Conservation (phyloP, 2,329 filamentous ascomycete species). For the Aspergillus pseudoterreus region DNA sequence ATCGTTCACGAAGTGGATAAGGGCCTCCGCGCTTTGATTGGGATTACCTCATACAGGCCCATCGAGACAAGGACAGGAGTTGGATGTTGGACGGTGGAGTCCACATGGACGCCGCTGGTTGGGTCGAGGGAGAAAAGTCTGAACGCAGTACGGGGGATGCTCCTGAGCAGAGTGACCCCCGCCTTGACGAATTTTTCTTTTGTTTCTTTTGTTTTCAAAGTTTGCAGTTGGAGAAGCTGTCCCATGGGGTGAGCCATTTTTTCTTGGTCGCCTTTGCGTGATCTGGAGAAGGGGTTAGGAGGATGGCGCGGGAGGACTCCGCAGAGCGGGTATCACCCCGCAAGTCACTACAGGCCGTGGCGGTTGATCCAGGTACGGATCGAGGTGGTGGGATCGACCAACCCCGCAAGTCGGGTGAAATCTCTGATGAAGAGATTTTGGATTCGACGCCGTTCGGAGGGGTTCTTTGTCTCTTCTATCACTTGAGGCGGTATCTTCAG, state of each 20-base stretch:
- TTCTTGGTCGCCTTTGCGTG: too few relatives aligned
- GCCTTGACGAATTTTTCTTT: background rate
- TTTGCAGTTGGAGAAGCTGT: too few relatives aligned
- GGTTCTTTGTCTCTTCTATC: background rate
- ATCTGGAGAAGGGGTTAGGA: too few relatives aligned
- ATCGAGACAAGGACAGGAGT: background rate
- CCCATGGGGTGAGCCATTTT: conserved; percentile 16
- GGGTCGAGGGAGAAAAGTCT: background rate
- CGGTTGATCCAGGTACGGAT: conserved; percentile 16
- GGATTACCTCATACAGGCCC: conserved; percentile 5
- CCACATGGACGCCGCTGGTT: background rate
- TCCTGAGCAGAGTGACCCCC: background rate
- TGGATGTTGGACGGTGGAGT: background rate
- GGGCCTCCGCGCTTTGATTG: background rate
- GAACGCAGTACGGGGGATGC: background rate
- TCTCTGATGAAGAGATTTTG: background rate
- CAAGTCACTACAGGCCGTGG: conserved; percentile 15
- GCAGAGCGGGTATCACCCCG: conserved; percentile 8
- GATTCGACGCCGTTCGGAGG: background rate
- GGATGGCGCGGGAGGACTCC: background rate
- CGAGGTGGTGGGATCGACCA: conserved; percentile 13
- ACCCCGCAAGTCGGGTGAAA: conserved; percentile 14
- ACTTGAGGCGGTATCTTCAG: background rate
- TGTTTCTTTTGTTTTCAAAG: background rate
- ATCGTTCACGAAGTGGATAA: background rate